A percentile compares a stretch with the other conserved stretches of the same genome.
Evolutionary conservation across 23 red algal species (phyloP).

Genomic region (Agarophyton chilense): DNA sequence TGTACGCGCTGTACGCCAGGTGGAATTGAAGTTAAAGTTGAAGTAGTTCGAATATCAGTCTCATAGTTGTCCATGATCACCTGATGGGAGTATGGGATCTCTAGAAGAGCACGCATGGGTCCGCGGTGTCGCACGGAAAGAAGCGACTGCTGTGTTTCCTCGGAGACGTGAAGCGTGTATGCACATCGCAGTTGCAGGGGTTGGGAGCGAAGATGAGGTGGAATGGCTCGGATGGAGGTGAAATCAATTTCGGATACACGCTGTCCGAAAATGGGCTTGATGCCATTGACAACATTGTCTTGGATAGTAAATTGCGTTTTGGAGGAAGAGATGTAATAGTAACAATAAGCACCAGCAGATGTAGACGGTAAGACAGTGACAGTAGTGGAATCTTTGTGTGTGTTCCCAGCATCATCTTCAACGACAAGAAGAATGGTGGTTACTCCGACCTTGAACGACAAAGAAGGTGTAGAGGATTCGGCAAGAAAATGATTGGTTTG

Average conservation of each 20-base stretch:
- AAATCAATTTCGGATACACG: conserved; percentile 16
- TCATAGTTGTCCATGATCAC: conserved; percentile 49
- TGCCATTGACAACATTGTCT: conserved; percentile 38
- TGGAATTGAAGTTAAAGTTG: background rate
- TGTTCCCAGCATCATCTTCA: conserved; percentile 59
- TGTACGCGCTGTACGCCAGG: conserved; percentile 20
- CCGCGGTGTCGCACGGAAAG: conserved; percentile 46
- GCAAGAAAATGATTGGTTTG: background rate
- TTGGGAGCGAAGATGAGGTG: background rate
- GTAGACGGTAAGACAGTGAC: conserved; percentile 38
- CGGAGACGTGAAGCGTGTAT: conserved; percentile 14
- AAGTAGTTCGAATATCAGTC: conserved; percentile 15
- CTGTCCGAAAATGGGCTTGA: conserved; percentile 53
- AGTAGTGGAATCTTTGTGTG: conserved; percentile 32
- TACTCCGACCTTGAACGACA: conserved; percentile 50
- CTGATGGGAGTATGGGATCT: conserved; percentile 33
- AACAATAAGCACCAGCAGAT: conserved; percentile 41
- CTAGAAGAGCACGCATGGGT: conserved; percentile 18
- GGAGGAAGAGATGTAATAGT: conserved; percentile 39
- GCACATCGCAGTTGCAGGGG: conserved; percentile 32
- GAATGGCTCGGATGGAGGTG: background rate
- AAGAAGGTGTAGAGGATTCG: conserved; percentile 20
- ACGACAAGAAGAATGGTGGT: conserved; percentile 40
- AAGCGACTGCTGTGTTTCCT: background rate
- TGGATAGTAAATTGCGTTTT: background rate